Percentiles rank a stretch among this genome's conserved stretches.
Conservation (phyloP, 257 asterid species). For the Lantana camara region DNA sequence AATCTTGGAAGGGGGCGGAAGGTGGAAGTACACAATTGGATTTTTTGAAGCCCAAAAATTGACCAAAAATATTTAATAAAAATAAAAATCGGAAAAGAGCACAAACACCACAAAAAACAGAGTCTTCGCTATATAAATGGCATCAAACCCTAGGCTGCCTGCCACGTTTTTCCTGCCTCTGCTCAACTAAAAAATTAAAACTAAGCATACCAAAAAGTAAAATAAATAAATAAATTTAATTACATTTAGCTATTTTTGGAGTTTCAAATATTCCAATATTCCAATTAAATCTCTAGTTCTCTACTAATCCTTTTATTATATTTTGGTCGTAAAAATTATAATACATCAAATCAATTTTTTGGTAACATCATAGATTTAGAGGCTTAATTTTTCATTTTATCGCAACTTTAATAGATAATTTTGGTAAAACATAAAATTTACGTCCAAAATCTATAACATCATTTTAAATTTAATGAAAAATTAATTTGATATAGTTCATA, state of each 20-base stretch:
- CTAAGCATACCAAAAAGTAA: slow-evolving; percentile 1
- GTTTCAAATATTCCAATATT: too few species aligned
- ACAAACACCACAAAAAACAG: slow-evolving; percentile 25
- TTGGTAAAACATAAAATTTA: too few species aligned
- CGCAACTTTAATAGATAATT: too few species aligned
- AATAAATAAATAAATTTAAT: neutral
- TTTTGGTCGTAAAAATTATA: too few species aligned
- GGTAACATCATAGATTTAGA: too few species aligned
- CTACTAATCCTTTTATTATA: too few species aligned
- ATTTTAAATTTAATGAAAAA: too few species aligned
- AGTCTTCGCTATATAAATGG: slow-evolving; percentile 16
- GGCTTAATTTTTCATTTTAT: too few species aligned
- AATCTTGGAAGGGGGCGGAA: slow-evolving; percentile 11
- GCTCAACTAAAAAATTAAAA: neutral
- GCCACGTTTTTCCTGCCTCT: slow-evolving; percentile 41
- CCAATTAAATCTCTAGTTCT: too few species aligned
- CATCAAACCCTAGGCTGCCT: slow-evolving; percentile 63
- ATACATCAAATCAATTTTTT: neutral
- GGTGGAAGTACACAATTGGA: slow-evolving; percentile 17
- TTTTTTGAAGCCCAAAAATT: neutral
- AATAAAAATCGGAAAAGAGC: slow-evolving; percentile 20
- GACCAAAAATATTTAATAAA: neutral
- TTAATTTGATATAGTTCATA: too few species aligned
- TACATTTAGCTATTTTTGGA: too few species aligned
- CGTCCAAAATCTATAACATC: too few species aligned